A percentile compares a stretch with the other conserved stretches of the same genome.
phyloP scores from a whole-genome alignment of 108 stramenopile genomes.

The Ochromonas danica region DNA sequence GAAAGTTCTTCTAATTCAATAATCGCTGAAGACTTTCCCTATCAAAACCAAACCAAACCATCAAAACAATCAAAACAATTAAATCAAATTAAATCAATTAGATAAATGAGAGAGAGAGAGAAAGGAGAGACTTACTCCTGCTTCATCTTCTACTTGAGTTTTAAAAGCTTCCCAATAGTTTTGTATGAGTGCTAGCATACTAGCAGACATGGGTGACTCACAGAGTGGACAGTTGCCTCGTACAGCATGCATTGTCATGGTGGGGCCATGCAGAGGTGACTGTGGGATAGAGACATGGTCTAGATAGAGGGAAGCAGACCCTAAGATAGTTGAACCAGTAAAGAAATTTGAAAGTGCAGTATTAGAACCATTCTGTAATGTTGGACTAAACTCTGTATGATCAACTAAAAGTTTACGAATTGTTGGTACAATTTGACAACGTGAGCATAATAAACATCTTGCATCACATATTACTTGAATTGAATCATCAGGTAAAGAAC shows the following conservation, averaged over 20 bases:
- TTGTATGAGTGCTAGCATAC: background rate
- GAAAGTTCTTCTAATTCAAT: background rate
- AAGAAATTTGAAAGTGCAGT: no score
- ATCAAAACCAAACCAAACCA: no score
- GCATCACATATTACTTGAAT: slow-evolving; percentile 36
- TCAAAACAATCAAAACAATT: no score
- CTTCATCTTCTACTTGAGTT: background rate
- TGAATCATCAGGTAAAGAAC: slow-evolving; percentile 15
- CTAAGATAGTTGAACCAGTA: background rate
- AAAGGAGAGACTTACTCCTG: background rate
- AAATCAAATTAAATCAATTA: no score
- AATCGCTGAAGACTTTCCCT: no score
- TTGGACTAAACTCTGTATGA: slow-evolving; percentile 41
- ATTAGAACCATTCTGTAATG: background rate
- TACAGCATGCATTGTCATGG: background rate
- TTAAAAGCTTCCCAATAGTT: background rate
- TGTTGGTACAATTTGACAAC: slow-evolving; percentile 41
- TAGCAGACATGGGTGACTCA: background rate
- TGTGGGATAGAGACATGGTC: no score
- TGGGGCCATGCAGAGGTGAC: no score
- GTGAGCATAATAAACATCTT: slow-evolving; percentile 43
- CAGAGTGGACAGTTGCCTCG: background rate
- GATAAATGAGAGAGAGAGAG: no score
- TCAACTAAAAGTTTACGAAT: slow-evolving; percentile 47
- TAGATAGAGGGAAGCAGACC: background rate